Base-by-base conservation (phyloP, 2,329 filamentous ascomycete species). In the Ceratocystis ficicola region DNA sequence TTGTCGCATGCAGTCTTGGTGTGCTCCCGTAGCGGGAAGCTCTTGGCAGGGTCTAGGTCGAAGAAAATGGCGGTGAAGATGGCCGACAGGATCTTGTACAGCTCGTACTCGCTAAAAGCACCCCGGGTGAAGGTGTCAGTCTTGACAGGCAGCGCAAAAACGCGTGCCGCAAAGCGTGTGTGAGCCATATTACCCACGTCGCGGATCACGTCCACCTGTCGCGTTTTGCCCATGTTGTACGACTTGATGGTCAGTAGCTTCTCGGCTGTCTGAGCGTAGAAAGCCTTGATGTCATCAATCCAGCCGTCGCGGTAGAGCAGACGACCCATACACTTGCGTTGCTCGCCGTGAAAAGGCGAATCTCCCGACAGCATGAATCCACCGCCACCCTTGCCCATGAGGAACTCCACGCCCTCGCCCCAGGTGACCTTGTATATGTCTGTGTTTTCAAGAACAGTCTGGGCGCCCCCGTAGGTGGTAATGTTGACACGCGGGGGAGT, bases 181-280 rank as follows among this genome's bases (percentile, higher is more conserved):
- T 86, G 86, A 0, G 80, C 81, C 30, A 88, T 75, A 71, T 90
- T 90, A 30, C 83, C 86, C 0, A 90, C 81, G 65, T 89, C 85
- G 28, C 85, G 82, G 8, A 89, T 77, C 3, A 92, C 79, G 70
- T 94, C 89, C 50, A 90, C 81, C 72, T 89, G 86, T 3, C 78
- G 81, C 65, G 70, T 72, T 0, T 73, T 76, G 32, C 71, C 75
- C 1, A 92, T 79, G 66, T 79, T 81, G 59, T 62, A 88, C 55
- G 82, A 83, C 73, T 89, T 88, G 32, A 84, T 79, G 0, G 76
- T 73, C 22, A 95, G 77, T 2, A 94, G 78, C 32, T 80, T 76
- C 63, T 83, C 76, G 0, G 83, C 85, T 15, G 82, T 85, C 41
- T 81, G 77, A 10, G 84, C 78, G 72, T 88, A 91, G 71, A 90